Evolutionary conservation across 108 stramenopile species (phyloP), one percentile per base, ranked within the genome.

Genomic region (Cyclotella cryptica): DNA sequence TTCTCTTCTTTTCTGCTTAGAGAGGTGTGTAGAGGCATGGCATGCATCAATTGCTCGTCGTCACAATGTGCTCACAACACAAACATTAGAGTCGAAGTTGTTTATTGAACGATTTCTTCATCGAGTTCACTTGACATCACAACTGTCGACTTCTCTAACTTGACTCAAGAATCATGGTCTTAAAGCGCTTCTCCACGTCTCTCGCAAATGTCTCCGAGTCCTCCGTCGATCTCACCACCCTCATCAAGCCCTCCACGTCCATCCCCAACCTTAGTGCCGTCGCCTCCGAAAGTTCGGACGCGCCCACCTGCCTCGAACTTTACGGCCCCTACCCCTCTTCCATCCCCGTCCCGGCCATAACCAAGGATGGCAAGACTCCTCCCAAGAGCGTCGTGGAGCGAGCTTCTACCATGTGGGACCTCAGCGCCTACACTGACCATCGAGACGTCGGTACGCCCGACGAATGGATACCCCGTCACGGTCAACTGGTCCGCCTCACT

Each of bases 401-500:
- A 44, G 91, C 92, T 43, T 83, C 58, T 9, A 83, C 78, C n/a
- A 79, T 86, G 62, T 82, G 74, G 24, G 94, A 92, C 68, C 19
- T 91, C 4, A 65, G 72, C 27, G 60, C 74, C 18, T 81, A 68
- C 55, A 87, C 90, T 63, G 94, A 95, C 58, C 74, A 92, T 55
- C 90, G 94, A 35, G 94, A 95, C 75, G 87, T 86, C 1, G 88
- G 88, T 43, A 94, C 95, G 30, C 95, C 95, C 11, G 95, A 96
- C 69, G 93, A 93, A 72, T 96, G 95, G 95, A 72, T 96, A 29
- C 89, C 91, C 11, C 92, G 95, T 69, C 92, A 96, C 69, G 95
- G 95, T 19, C 77, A 91, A 10, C 68, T 99, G 42, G 96, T 99
- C 1, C 93, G 97, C 14, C 80, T 98, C 28, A 99, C 98, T 2